phyloP scores from a whole-genome alignment of 1,284 basidiomycete genomes.

The Somion occarium region DNA sequence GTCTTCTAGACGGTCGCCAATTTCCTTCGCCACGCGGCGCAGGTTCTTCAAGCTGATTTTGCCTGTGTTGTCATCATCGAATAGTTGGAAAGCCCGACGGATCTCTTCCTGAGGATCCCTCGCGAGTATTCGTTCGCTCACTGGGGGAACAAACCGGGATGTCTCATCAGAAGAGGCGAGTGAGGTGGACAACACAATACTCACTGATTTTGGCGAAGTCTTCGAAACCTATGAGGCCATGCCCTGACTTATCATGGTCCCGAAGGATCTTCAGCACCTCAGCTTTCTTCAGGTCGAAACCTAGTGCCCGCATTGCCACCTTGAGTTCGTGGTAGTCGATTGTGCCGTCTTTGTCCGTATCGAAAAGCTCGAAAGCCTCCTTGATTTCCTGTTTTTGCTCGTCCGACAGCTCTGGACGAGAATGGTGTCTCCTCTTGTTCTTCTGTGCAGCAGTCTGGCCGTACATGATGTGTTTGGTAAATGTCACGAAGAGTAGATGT shows the following conservation, averaged over 20 bases:
- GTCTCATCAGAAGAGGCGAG: conserved; percentile 1
- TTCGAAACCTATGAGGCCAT: conserved; percentile 91
- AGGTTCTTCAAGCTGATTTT: conserved; percentile 93
- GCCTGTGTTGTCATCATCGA: conserved; percentile 95
- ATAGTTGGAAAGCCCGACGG: conserved; percentile 90
- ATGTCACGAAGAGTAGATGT: neutral
- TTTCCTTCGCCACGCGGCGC: conserved; percentile 92
- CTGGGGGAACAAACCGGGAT: conserved; percentile 39
- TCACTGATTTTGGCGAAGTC: conserved; percentile 95
- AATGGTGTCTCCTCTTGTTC: conserved; percentile 64
- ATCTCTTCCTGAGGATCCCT: conserved; percentile 98
- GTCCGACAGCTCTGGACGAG: conserved; percentile 81
- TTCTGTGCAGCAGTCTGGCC: conserved; percentile 66
- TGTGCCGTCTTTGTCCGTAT: conserved; percentile 97
- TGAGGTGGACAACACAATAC: too few relatives aligned
- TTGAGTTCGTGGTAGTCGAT: conserved; percentile 98
- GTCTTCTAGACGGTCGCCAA: conserved; percentile 93
- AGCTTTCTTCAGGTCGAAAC: conserved; percentile 97
- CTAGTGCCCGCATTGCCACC: conserved; percentile 96
- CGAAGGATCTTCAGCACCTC: conserved; percentile 94
- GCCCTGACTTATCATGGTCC: conserved; percentile 87
- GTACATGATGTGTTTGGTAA: conserved; percentile 46
- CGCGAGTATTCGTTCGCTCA: conserved; percentile 90
- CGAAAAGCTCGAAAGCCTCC: conserved; percentile 98
- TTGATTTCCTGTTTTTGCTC: conserved; percentile 98